Evolutionary conservation across 1,139 yeast species (phyloP).

Genomic region (Waltiozyma sp.): DNA sequence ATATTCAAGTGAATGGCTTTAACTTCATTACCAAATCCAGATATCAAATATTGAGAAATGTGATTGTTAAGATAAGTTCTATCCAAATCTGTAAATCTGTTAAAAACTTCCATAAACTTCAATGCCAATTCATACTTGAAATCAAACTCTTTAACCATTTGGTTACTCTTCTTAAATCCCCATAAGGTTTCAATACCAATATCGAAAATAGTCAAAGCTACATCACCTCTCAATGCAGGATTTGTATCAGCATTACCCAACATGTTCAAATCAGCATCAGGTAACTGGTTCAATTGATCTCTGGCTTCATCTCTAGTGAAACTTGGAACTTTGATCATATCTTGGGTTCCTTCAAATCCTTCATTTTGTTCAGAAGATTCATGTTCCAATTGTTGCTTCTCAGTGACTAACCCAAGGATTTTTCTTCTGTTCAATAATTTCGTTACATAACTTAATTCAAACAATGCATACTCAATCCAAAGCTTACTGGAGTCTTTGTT

Average conservation of each 20-base stretch:
- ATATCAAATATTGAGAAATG: conserved; percentile 39
- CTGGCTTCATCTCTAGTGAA: conserved; percentile 42
- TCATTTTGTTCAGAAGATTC: conserved; percentile 27
- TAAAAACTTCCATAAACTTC: conserved; percentile 46
- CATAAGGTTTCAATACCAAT: conserved; percentile 45
- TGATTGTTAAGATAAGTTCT: conserved; percentile 58
- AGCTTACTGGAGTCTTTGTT: conserved; percentile 62
- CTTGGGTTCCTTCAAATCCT: conserved; percentile 28
- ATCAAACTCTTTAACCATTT: conserved; percentile 19
- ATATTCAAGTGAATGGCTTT: conserved; percentile 45
- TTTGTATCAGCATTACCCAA: conserved; percentile 78
- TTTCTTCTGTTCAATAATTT: conserved; percentile 76
- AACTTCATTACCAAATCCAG: conserved; percentile 12
- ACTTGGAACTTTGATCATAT: conserved; percentile 37
- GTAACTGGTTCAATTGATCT: conserved; percentile 58
- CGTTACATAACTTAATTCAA: conserved; percentile 78
- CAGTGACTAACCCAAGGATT: conserved; percentile 67
- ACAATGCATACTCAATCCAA: conserved; percentile 81
- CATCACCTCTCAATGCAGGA: conserved; percentile 86
- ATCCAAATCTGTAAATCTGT: conserved; percentile 57
- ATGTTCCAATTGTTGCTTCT: conserved; percentile 53
- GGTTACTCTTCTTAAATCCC: conserved; percentile 22
- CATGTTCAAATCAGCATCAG: conserved; percentile 81
- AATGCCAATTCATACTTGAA: conserved; percentile 34
- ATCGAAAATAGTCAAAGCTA: conserved; percentile 75